Conservation (phyloP, 2,329 filamentous ascomycete genomes). For the Fusarium kyushuense region DNA sequence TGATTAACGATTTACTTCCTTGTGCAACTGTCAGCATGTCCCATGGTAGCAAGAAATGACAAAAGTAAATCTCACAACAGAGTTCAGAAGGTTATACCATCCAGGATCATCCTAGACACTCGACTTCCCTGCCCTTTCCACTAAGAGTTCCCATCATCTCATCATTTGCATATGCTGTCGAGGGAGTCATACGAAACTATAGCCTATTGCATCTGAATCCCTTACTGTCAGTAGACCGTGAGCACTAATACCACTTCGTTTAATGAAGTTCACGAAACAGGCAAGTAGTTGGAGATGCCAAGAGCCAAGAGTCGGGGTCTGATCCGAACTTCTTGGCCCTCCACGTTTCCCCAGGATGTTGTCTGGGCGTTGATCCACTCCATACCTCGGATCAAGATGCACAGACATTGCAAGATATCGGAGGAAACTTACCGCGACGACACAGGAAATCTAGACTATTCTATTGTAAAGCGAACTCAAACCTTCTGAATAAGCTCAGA, state of each 20-base stretch:
- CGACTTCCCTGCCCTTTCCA: not conserved
- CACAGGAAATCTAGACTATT: too few species aligned
- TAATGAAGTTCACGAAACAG: fast-evolving
- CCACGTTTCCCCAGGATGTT: not conserved
- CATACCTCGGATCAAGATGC: not conserved
- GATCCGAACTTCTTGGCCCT: not conserved
- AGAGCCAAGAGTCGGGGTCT: not conserved
- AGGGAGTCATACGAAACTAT: too few species aligned
- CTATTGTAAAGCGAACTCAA: too few species aligned
- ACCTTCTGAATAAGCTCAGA: too few species aligned
- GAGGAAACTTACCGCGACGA: not conserved
- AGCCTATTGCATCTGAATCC: fast-evolving
- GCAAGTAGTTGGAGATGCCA: not conserved
- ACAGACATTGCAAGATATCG: not conserved
- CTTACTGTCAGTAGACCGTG: fast-evolving
- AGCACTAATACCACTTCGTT: too few species aligned
- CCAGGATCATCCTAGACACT: not conserved
- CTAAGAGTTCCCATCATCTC: not conserved
- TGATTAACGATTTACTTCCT: not conserved
- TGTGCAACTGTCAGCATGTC: fast-evolving
- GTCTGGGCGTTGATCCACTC: not conserved
- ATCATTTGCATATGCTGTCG: not conserved
- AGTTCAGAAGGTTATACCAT: not conserved
- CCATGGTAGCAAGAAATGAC: not conserved
- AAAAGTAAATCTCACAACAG: too few species aligned